Conservation (phyloP, 768 basidiomycete species). For the Panaeolus cyanescens region DNA sequence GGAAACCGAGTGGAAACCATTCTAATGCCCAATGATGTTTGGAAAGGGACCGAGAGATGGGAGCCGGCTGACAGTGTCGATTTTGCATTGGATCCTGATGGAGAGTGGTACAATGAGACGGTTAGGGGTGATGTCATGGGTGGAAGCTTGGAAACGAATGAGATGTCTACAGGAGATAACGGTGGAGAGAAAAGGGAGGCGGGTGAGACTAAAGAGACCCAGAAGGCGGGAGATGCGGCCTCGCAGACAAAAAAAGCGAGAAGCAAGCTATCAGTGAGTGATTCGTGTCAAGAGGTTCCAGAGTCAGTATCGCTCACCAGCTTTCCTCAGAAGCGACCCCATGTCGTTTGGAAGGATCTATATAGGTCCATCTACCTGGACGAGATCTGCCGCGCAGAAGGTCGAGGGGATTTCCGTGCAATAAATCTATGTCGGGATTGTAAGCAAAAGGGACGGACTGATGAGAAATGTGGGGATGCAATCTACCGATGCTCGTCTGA, state of each 20-base stretch:
- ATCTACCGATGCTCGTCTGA: not conserved
- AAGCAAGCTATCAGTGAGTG: slow-evolving; percentile 7
- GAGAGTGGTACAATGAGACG: not conserved
- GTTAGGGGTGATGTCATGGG: not conserved
- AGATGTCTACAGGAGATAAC: not conserved
- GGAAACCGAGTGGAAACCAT: no score
- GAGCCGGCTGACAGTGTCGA: not conserved
- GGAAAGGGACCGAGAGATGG: not conserved
- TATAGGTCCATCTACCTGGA: not conserved
- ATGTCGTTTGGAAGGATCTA: slow-evolving; percentile 4
- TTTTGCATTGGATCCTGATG: slow-evolving; percentile 5
- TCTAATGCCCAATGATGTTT: no score
- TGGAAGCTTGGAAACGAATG: not conserved
- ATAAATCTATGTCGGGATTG: not conserved
- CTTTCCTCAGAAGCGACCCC: slow-evolving; percentile 3
- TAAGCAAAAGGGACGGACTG: no score
- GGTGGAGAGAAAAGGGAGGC: no score
- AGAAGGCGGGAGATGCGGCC: no score
- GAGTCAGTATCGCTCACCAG: not conserved
- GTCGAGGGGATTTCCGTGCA: not conserved
- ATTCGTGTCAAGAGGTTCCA: no score
- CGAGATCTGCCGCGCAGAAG: not conserved
- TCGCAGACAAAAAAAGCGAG: not conserved
- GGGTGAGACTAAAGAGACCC: no score
- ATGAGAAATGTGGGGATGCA: not conserved